A percentile compares a stretch with the other conserved stretches of the same genome.
Evolutionary conservation across 225 moss, liverwort and hornwort genomes (phyloP).

Genomic region (Anthoceros angustus): DNA sequence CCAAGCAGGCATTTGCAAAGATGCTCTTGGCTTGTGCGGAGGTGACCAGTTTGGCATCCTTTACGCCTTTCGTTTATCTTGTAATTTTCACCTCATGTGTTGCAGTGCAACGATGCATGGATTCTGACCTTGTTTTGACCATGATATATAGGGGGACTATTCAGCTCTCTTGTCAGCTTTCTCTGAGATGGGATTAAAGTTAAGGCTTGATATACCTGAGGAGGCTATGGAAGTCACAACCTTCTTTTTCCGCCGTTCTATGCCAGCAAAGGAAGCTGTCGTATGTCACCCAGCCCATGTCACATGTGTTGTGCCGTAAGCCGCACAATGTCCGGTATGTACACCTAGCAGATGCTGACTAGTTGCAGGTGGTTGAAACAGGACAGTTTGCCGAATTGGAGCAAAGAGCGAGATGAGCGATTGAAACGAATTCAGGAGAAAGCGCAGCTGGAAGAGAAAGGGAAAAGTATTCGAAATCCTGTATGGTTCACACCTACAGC

Average conservation of each 20-base stretch:
- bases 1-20: conserved; percentile 93
- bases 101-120: conserved; percentile 1
- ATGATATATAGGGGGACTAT: conserved; percentile 61
- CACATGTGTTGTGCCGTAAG: not conserved
- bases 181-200: conserved; percentile 85
- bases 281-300: conserved; percentile 20
- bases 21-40: conserved; percentile 91
- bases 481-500: conserved; percentile 18
- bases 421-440: conserved; percentile 70
- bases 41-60: conserved; percentile 23
- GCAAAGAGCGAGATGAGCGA: conserved; percentile 58
- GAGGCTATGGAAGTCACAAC: conserved; percentile 95
- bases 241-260: conserved; percentile 93
- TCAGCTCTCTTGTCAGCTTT: conserved; percentile 75
- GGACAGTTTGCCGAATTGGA: conserved; percentile 55
- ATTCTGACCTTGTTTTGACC: not conserved
- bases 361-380: conserved; percentile 12
- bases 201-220: conserved; percentile 84
- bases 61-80: not conserved
- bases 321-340: not conserved
- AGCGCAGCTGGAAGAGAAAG: conserved; percentile 51
- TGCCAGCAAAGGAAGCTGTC: conserved; percentile 75
- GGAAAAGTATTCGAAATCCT: conserved; percentile 54
- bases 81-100: not conserved
- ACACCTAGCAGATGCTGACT: not conserved